Conservation (phyloP, 352 stramenopile species). For the Elongisporangium prolatum region DNA sequence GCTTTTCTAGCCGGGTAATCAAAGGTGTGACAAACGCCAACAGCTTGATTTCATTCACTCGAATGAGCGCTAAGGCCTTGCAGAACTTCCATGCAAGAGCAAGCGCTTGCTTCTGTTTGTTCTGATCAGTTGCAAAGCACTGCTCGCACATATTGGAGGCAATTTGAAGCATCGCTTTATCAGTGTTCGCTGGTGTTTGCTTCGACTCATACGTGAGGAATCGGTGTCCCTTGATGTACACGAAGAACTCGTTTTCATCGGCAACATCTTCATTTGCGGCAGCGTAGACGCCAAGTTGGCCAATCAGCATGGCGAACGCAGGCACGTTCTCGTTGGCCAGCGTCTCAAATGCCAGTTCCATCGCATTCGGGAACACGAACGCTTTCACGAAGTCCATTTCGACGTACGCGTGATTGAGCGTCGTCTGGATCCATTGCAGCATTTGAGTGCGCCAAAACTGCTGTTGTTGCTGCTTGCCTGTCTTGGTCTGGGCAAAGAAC, state of each 20-base stretch:
- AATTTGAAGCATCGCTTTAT: conserved; percentile 26
- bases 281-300: conserved; percentile 45
- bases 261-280: conserved; percentile 41
- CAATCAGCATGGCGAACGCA: conserved; percentile 52
- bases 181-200: conserved; percentile 11
- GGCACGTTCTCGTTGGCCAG: conserved; percentile 28
- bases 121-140: conserved; percentile 5
- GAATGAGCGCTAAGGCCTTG: conserved; percentile 47
- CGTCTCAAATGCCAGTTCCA: conserved; percentile 47
- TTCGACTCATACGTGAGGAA: conserved; percentile 20
- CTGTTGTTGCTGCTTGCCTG: conserved; percentile 11
- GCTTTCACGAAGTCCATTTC: conserved; percentile 41
- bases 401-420: conserved; percentile 48
- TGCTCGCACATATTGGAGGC: conserved; percentile 20
- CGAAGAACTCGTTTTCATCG: conserved; percentile 38
- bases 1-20: conserved; percentile 32
- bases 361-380: conserved; percentile 53
- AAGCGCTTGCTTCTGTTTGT: conserved; percentile 14
- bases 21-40: conserved; percentile 34
- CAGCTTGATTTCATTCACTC: conserved; percentile 31
- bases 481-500: conserved; percentile 34
- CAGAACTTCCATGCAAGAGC: conserved; percentile 73
- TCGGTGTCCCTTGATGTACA: conserved; percentile 31
- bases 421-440: conserved; percentile 40
- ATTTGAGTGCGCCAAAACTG: conserved; percentile 50